These are phyloP conservation scores for Neophaeococcomyces mojaviensis DNA, from an alignment of 2,329 filamentous ascomycete species.

Conservation along the genomic window DNA sequence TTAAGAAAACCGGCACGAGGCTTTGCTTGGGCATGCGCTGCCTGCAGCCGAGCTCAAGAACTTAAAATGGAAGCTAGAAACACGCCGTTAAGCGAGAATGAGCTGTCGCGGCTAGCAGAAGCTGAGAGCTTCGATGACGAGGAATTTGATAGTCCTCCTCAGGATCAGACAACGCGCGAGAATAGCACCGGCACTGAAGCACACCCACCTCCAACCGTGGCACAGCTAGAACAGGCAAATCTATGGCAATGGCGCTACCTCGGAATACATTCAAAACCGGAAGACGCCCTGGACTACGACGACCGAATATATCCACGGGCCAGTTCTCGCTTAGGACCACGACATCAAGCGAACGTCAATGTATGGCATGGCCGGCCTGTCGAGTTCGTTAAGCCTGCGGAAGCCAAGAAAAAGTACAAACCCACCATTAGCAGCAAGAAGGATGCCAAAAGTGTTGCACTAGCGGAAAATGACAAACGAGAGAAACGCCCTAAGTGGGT, in stretches of 20 bases:
- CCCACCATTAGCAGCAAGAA: constrained; percentile 61
- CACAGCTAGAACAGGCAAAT: constrained; percentile 85
- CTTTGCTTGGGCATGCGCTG: constrained; percentile 95
- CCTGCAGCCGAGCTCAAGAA: constrained; percentile 93
- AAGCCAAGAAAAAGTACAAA: constrained; percentile 70
- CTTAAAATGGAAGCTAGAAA: constrained; percentile 83
- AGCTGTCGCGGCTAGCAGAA: constrained; percentile 38
- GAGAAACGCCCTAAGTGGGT: constrained; percentile 88
- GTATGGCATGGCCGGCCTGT: constrained; percentile 82
- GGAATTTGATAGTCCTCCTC: constrained; percentile 59
- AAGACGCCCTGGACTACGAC: constrained; percentile 93
- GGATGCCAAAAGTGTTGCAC: constrained; percentile 66
- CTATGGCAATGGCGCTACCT: constrained; percentile 96
- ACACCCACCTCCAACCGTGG: constrained; percentile 58
- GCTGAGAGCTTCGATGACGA: constrained; percentile 52
- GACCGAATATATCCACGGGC: constrained; percentile 95
- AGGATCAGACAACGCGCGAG: constrained; percentile 21
- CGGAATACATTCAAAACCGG: constrained; percentile 88
- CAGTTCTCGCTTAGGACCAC: constrained; percentile 81
- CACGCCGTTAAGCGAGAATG: constrained; percentile 49
- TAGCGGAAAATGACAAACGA: constrained; percentile 70
- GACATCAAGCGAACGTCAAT: constrained; percentile 79
- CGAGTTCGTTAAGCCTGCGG: constrained; percentile 80
- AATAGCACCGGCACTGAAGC: constrained; percentile 42
- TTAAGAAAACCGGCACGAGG: constrained; percentile 94